Evolutionary conservation across 306 rosid species (phyloP), one percentile per base, ranked within the genome.

Genomic region (Quercus bicolor): DNA sequence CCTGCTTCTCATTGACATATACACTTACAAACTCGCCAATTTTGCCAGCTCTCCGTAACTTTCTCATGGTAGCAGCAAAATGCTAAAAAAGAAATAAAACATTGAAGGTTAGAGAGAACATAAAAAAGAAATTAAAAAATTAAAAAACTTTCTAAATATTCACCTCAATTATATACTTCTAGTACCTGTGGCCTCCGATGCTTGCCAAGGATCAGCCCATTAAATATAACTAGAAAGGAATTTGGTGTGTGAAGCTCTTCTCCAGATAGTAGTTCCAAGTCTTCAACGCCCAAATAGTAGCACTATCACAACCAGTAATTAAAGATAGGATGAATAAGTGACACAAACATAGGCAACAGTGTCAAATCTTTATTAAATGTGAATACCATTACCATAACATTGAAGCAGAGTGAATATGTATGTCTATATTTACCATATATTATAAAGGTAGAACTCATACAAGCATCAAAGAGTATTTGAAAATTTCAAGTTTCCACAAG

Each of bases 141-240:
- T 33, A 70, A 40, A 40, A 40, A 40, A 2, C 12, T 40, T 40
- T 40, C 45, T 23, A 48, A 29, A 77, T 48, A 23, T 26, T 28
- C 31, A 18, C 28, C 37, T n/a, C 24, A 14, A 48, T 74, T 1
- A 43, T 56, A 55, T 18, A 33, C 18, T 19, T 73, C 51, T 26
- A 77, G 59, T 81, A 94, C 98, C 98, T 85, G 91, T 40, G 98
- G 97, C 83, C 83, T 92, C 83, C 88, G 84, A 85, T 94, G 98
- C 89, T 92, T 94, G 73, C 98, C 98, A 81, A 94, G 94, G 75
- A 92, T 92, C 78, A 87, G 81, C 78, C 98, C 98, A 77, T 94
- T 94, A 73, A 91, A 92, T 73, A 92, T 82, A 73, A 94, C 95
- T 48, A 94, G 97, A 87, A 87, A 94, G 16, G 98, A 94, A 86